Base-by-base conservation (phyloP, 2,329 filamentous ascomycete genomes). In the Metarhizium sp. region DNA sequence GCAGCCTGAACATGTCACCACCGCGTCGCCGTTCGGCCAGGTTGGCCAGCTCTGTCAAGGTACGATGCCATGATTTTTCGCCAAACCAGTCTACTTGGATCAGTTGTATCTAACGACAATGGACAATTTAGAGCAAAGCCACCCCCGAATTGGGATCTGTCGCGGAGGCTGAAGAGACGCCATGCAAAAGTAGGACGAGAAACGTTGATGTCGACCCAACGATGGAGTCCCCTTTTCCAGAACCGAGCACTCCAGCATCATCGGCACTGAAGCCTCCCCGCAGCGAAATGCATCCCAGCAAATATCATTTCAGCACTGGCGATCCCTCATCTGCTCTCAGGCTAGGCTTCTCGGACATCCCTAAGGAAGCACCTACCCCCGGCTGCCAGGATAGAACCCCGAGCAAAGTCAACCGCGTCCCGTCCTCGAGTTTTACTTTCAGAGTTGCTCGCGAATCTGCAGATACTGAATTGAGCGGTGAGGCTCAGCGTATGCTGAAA, bases 251-350 rank as follows among this genome's bases (percentile, higher is more conserved):
- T 1, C 90, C 90, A 5, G 81, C 82, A 43, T 80, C 78, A 14
- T 83, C 84, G 4, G 79, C 84, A 6, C 74, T 87, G 61, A 87
- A 88, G 73, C 88, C 90, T 29, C 76, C 86, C 50, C 79, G 79
- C 60, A 83, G 85, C 57, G 91, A 96, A 69, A 96, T 96, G 92
- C 92, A 96, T 67, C 92, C 92, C 8, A 88, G 88, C 74, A 88
- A 88, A 67, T 82, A 84, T 55, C 90, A 94, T 56, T 79, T 82
- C 60, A 92, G 88, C 25, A 87, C 84, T 59, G 88, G 87, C 54
- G 77, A 88, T 48, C 82, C 87, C 2, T 91, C 94, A 30, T 90
- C 91, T 11, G 90, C 87, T 6, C 77, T 94, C 47, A 83, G 87
- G 64, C 78, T 95, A 25, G 92, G 92, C 16, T 96, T 96, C 70